Evolutionary conservation across 164 flowering plant genomes (phyloP).

Genomic region (Brasenia schreberi): DNA sequence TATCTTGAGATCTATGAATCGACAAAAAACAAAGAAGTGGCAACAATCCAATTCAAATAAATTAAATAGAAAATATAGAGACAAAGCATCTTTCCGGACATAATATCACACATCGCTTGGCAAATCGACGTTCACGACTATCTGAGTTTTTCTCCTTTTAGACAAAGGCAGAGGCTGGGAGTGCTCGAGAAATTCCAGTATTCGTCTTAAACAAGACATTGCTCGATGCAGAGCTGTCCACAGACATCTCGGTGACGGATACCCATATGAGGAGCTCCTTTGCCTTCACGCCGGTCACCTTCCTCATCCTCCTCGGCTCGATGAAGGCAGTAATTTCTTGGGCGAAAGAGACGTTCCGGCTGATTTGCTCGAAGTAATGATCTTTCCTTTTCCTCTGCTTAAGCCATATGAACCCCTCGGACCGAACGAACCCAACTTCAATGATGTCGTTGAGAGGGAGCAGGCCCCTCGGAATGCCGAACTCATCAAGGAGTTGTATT

Average conservation of each 20-base stretch:
- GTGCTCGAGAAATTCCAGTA: slow-evolving; percentile 9
- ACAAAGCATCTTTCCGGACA: too few relatives aligned
- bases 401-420: slow-evolving; percentile 29
- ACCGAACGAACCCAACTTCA: slow-evolving; percentile 18
- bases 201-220: slow-evolving; percentile 23
- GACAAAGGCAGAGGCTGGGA: neutral
- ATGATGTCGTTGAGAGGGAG: slow-evolving; percentile 16
- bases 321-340: slow-evolving; percentile 13
- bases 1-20: too few relatives aligned
- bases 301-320: slow-evolving; percentile 15
- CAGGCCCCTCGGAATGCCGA: slow-evolving; percentile 21
- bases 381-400: slow-evolving; percentile 23
- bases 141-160: too few relatives aligned
- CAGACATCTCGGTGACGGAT: slow-evolving; percentile 18
- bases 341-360: slow-evolving; percentile 20
- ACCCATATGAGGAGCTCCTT: slow-evolving; percentile 26
- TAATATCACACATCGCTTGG: too few relatives aligned
- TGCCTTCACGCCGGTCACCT: slow-evolving; percentile 29
- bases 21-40: too few relatives aligned
- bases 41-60: too few relatives aligned
- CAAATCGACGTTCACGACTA: too few relatives aligned
- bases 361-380: slow-evolving; percentile 21
- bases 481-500: slow-evolving; percentile 13
- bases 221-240: slow-evolving; percentile 18
- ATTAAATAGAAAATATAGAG: too few relatives aligned